phyloP scores from a whole-genome alignment of 83 land plant genomes.

The Diphasiastrum complanatum region DNA sequence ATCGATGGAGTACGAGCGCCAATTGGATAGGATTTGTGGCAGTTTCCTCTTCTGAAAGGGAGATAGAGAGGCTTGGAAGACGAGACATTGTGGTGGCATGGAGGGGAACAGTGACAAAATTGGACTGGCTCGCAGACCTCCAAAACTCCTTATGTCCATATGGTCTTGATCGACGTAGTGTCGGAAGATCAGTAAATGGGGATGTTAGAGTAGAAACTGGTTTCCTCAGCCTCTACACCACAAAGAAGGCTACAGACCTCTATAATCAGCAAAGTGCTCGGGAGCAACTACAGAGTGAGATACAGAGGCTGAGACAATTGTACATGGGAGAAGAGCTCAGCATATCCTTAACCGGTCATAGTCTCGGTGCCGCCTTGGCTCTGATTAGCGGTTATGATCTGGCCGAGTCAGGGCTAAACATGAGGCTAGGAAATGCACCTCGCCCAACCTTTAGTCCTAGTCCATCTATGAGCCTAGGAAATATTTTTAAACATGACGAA shows the following conservation, averaged over 20 bases:
- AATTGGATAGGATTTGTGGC: constrained; percentile 79
- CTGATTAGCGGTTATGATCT: constrained; percentile 46
- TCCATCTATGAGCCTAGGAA: no score
- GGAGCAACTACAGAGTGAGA: constrained; percentile 44
- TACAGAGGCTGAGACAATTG: constrained; percentile 28
- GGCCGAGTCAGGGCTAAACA: no score
- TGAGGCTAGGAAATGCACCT: no score
- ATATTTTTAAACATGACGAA: no score
- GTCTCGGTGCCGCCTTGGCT: constrained; percentile 56
- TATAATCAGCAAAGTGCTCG: constrained; percentile 47
- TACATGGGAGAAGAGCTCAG: constrained; percentile 47
- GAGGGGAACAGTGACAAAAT: constrained; percentile 58
- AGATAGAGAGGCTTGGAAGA: constrained; percentile 44
- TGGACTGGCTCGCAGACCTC: constrained; percentile 61
- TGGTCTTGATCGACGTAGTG: constrained; percentile 41
- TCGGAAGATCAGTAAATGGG: no score
- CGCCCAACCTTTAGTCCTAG: no score
- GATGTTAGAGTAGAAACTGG: constrained; percentile 59
- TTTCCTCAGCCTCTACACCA: constrained; percentile 50
- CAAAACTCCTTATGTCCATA: constrained; percentile 42
- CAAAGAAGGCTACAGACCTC: constrained; percentile 33
- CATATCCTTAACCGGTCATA: constrained; percentile 56
- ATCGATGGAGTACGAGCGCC: constrained; percentile 25
- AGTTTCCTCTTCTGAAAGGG: constrained; percentile 37
- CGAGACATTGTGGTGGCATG: constrained; percentile 59